phyloP scores from a whole-genome alignment of 345 rosid genomes.

The Noccaea bulbosa region DNA sequence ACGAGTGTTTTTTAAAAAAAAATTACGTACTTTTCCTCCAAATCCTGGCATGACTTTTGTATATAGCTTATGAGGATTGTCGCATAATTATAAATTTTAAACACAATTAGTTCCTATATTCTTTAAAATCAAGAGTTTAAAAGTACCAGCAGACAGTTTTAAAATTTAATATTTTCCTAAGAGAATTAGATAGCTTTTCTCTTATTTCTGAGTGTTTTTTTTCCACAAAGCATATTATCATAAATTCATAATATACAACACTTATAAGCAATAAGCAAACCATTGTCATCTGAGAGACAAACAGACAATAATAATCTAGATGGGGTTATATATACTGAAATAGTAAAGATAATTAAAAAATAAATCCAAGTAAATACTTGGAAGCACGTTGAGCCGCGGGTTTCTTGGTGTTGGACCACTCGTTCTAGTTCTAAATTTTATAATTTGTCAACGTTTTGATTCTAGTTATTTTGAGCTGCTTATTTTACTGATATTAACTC shows the following conservation, averaged over 20 bases:
- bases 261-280: conserved; percentile 18
- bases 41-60: neutral
- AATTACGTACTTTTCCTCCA: too few relatives aligned
- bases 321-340: conserved; percentile 13
- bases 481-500: neutral
- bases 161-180: neutral
- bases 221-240: conserved; percentile 4
- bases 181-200: neutral
- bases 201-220: neutral
- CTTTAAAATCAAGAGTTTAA: too few relatives aligned
- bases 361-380: conserved; percentile 32
- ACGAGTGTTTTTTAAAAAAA: too few relatives aligned
- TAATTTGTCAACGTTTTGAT: conserved; percentile 35
- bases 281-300: conserved; percentile 25
- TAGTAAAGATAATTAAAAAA: conserved; percentile 7
- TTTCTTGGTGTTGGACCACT: conserved; percentile 46
- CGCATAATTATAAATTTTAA: too few relatives aligned
- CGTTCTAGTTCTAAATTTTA: conserved; percentile 13
- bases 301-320: conserved; percentile 23
- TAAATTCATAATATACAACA: neutral
- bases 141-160: conserved; percentile 24
- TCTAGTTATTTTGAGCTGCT: neutral
- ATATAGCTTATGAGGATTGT: neutral
- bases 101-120: too few relatives aligned
- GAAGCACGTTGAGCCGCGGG: conserved; percentile 43